These are phyloP conservation scores for Macrolepiota albuminosa DNA, from an alignment of 768 basidiomycete genomes.

Conservation along the genomic window DNA sequence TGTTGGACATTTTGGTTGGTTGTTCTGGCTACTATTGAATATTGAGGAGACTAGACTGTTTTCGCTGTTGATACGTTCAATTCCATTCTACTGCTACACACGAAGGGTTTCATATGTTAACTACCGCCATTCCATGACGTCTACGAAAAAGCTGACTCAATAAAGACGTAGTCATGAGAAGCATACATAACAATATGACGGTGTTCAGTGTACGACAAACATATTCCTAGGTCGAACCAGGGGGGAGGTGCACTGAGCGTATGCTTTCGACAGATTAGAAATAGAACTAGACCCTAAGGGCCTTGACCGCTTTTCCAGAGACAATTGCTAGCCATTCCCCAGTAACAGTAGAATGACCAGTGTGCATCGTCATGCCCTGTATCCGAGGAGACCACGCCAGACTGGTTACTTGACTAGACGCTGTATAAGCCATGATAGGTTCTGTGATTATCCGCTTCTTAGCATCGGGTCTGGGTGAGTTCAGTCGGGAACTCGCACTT, in stretches of 20 bases:
- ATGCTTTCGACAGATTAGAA: too few species aligned
- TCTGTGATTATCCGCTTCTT: constrained; percentile 72
- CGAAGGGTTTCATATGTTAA: too few species aligned
- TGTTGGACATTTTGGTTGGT: too few species aligned
- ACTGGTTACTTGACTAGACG: constrained; percentile 72
- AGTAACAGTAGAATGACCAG: constrained; percentile 64
- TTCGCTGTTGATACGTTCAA: too few species aligned
- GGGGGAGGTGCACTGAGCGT: too few species aligned
- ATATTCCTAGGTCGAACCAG: neutral
- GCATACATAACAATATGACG: neutral
- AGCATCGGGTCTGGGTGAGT: constrained; percentile 77
- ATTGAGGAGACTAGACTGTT: too few species aligned
- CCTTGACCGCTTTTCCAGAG: constrained; percentile 77
- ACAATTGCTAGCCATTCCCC: constrained; percentile 89
- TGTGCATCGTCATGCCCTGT: constrained; percentile 69
- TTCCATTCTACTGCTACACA: too few species aligned
- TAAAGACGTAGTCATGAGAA: neutral
- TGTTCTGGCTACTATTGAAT: too few species aligned
- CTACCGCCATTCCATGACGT: too few species aligned
- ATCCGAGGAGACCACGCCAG: constrained; percentile 89
- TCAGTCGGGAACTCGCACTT: constrained; percentile 65
- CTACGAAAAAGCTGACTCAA: too few species aligned
- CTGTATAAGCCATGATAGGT: constrained; percentile 82
- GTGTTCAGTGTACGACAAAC: neutral
- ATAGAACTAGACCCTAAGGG: constrained; percentile 62